These are phyloP conservation scores for Mortierella sp. DNA, from an alignment of 371 early-diverging fungal genomes.

Conservation along the genomic window DNA sequence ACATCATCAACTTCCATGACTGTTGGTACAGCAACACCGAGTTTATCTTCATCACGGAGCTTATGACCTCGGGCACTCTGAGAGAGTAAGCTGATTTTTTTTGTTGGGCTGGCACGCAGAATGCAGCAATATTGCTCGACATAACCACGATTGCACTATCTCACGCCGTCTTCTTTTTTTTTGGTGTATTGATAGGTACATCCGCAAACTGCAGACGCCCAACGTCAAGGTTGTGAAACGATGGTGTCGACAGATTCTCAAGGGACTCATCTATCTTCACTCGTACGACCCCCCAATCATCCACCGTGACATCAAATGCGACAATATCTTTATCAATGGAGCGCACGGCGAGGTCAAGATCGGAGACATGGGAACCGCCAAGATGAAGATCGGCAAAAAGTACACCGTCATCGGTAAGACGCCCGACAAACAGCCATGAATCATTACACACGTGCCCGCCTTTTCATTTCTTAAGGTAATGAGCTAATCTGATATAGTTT, in stretches of 20 bases:
- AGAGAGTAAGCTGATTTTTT: constrained; percentile 60
- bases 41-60: constrained; percentile 92
- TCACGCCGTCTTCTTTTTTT: neutral
- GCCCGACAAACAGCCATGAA: neutral
- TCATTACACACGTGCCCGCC: neutral
- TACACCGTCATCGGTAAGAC: constrained; percentile 88
- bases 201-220: constrained; percentile 77
- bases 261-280: constrained; percentile 90
- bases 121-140: neutral
- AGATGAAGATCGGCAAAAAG: constrained; percentile 83
- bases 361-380: constrained; percentile 94
- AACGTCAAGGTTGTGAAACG: constrained; percentile 82
- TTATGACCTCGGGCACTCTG: constrained; percentile 94
- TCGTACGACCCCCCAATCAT: constrained; percentile 89
- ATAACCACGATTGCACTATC: neutral
- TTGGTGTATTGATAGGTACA: constrained; percentile 58
- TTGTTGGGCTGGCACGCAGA: neutral
- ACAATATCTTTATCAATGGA: constrained; percentile 96
- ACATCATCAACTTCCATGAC: constrained; percentile 90
- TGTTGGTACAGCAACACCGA: constrained; percentile 83
- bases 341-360: constrained; percentile 93
- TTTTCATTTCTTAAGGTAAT: neutral
- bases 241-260: constrained; percentile 89
- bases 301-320: constrained; percentile 90
- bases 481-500: neutral